phyloP scores from a whole-genome alignment of 2,329 filamentous ascomycete genomes.

The Colletotrichum tabaci region DNA sequence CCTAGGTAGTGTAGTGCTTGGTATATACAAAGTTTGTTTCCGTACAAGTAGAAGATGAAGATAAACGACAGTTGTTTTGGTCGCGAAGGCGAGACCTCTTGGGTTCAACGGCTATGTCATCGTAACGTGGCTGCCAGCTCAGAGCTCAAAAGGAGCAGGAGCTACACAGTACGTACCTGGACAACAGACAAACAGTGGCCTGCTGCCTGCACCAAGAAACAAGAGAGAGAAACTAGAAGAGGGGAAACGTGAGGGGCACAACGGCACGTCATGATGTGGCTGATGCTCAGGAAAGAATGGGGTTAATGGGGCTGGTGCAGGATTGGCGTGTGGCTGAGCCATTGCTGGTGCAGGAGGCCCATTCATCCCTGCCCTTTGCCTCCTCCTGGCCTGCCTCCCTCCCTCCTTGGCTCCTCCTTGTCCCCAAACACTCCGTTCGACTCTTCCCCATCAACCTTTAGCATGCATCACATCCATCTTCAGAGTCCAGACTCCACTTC shows the following conservation, averaged over 20 bases:
- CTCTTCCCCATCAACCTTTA: neutral
- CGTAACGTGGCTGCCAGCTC: no score
- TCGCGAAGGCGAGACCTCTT: no score
- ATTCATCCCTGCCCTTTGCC: neutral
- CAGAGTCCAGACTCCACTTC: neutral
- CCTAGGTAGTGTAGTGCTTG: no score
- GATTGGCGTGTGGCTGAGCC: constrained; percentile 24
- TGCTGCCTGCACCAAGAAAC: neutral
- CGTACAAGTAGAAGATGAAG: no score
- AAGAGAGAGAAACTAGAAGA: constrained; percentile 3
- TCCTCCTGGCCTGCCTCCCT: neutral
- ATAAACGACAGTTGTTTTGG: no score
- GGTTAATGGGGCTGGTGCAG: neutral
- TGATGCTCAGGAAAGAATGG: neutral
- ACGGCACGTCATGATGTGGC: constrained; percentile 36
- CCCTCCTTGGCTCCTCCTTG: neutral
- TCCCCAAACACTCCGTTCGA: neutral
- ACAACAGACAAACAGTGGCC: neutral
- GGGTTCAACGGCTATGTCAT: no score
- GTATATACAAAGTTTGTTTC: no score
- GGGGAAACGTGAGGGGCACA: constrained; percentile 31
- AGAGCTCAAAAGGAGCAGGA: no score
- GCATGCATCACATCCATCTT: neutral
- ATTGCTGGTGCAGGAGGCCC: neutral
- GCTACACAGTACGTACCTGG: no score